A percentile compares a stretch with the other conserved stretches of the same genome.
phyloP scores from a whole-genome alignment of 169 alveolate species.

The Eimeria sp. region DNA sequence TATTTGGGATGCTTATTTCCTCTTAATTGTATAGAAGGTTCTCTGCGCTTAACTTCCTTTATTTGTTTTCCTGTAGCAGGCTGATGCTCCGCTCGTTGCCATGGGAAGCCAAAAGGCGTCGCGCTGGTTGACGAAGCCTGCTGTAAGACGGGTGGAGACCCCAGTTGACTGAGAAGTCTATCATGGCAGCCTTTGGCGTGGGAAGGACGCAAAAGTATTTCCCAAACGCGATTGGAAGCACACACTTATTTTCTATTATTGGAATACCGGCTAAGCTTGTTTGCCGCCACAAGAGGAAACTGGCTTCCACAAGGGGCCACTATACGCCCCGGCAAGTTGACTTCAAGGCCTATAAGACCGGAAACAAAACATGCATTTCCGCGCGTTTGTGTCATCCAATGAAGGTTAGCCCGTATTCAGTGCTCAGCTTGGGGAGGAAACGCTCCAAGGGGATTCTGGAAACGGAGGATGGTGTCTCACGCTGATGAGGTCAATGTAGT shows the following conservation, averaged over 20 bases:
- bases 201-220: not conserved
- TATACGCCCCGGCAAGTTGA: slow-evolving; percentile 46
- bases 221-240: not conserved
- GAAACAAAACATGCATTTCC: not conserved
- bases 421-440: not conserved
- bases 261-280: too few species aligned
- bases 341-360: not conserved
- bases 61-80: not conserved
- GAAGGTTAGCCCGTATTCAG: not conserved
- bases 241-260: not conserved
- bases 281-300: not conserved
- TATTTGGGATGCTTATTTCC: not conserved
- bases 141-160: not conserved
- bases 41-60: not conserved
- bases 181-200: not conserved
- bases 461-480: not conserved
- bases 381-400: too few species aligned
- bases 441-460: not conserved
- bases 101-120: not conserved
- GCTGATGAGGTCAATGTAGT: slow-evolving; percentile 39
- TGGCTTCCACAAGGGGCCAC: not conserved
- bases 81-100: not conserved
- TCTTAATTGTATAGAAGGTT: not conserved
- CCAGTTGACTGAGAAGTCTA: not conserved
- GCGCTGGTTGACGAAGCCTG: not conserved